Evolutionary conservation across 2,329 filamentous ascomycete genomes (phyloP).

Genomic region (Bretziella fagacearum): DNA sequence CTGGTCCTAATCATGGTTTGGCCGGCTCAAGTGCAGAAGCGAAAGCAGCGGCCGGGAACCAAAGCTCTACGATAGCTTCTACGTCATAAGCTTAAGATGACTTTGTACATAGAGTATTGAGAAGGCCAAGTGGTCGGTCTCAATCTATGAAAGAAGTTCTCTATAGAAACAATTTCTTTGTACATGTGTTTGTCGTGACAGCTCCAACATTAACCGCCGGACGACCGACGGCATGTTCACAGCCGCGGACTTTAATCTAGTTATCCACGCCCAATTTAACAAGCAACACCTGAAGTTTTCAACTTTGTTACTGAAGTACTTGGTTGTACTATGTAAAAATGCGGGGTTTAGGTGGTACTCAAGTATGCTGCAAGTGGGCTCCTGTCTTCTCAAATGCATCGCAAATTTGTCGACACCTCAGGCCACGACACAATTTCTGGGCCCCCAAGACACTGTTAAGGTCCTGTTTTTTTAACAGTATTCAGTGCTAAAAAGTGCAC

Average conservation of each 20-base stretch:
- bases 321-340: conserved; percentile 10
- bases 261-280: background rate
- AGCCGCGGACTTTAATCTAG: background rate
- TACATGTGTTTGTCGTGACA: background rate
- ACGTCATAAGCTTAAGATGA: too few relatives aligned
- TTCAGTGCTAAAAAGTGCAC: conserved; percentile 1
- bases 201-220: conserved; percentile 1
- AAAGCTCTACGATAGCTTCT: too few relatives aligned
- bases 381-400: background rate
- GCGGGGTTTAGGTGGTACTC: conserved; percentile 13
- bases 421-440: conserved; percentile 13
- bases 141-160: too few relatives aligned
- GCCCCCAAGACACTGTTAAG: conserved; percentile 8
- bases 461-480: conserved; percentile 1
- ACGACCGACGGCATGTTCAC: conserved; percentile 2
- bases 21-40: background rate
- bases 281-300: background rate
- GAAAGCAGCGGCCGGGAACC: too few relatives aligned
- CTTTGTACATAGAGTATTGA: too few relatives aligned
- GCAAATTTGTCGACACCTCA: conserved; percentile 13
- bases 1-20: background rate
- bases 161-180: too few relatives aligned
- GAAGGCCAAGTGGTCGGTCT: too few relatives aligned
- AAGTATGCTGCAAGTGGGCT: conserved; percentile 8
- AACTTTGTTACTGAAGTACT: conserved; percentile 11